These are phyloP conservation scores for Yarrowia keelungensis DNA, from an alignment of 805 yeast genomes.

Conservation along the genomic window DNA sequence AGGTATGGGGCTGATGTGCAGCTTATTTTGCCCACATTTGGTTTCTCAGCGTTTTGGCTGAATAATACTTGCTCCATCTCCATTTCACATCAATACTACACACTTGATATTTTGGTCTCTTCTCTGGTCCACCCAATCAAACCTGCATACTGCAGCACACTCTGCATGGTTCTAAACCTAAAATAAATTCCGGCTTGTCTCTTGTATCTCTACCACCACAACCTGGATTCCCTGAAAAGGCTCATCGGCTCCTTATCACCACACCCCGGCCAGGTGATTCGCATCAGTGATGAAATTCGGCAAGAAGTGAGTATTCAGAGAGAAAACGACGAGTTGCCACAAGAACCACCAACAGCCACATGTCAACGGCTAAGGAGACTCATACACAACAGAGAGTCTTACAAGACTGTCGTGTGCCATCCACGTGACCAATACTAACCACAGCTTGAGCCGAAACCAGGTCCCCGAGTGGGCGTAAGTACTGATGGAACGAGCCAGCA, in stretches of 20 bases:
- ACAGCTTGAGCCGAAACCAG: conserved; percentile 72
- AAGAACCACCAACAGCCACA: too few relatives aligned
- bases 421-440: conserved; percentile 7
- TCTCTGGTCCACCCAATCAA: conserved; percentile 21
- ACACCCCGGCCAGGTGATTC: conserved; percentile 15
- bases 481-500: background rate
- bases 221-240: background rate
- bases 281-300: conserved; percentile 58
- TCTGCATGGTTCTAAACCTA: conserved; percentile 9
- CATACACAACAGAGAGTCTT: background rate
- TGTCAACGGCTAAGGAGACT: background rate
- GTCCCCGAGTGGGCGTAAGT: conserved; percentile 87
- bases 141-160: conserved; percentile 33
- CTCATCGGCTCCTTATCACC: conserved; percentile 12
- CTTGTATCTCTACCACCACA: background rate
- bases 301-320: conserved; percentile 57
- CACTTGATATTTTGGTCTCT: background rate
- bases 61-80: background rate
- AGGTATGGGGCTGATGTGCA: too few relatives aligned
- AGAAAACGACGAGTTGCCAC: background rate
- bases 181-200: conserved; percentile 13
- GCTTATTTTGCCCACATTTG: too few relatives aligned
- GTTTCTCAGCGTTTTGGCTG: background rate
- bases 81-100: too few relatives aligned
- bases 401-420: conserved; percentile 1